These are phyloP conservation scores for Lentinula novae-zelandiae DNA, from an alignment of 1,284 basidiomycete genomes.

Conservation along the genomic window DNA sequence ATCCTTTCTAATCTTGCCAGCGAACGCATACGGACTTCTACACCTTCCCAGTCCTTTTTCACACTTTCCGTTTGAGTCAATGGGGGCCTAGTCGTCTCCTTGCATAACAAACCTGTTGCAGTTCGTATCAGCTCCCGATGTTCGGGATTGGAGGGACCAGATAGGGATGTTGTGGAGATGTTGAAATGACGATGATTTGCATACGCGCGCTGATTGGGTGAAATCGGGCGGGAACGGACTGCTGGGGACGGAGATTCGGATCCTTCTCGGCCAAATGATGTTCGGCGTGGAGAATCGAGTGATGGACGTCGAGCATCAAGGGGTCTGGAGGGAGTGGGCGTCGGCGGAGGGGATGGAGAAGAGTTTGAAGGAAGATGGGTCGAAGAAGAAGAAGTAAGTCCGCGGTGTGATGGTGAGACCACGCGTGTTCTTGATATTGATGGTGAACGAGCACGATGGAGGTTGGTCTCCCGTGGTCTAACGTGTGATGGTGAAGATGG, in stretches of 20 bases:
- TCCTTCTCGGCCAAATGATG: conserved; percentile 20
- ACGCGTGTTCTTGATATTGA: conserved; percentile 23
- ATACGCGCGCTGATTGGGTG: conserved; percentile 40
- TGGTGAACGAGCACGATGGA: conserved; percentile 35
- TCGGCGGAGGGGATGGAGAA: conserved; percentile 6
- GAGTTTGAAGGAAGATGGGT: conserved; percentile 30
- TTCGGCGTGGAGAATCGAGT: conserved; percentile 24
- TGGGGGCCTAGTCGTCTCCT: conserved; percentile 58
- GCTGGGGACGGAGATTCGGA: conserved; percentile 25
- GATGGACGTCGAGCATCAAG: conserved; percentile 26
- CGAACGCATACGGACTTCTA: conserved; percentile 60
- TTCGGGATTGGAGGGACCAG: conserved; percentile 42
- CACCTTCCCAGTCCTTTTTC: conserved; percentile 63
- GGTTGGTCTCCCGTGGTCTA: conserved; percentile 36
- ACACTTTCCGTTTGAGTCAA: conserved; percentile 42
- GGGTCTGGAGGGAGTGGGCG: conserved; percentile 24
- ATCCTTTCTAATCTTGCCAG: conserved; percentile 67
- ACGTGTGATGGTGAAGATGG: conserved; percentile 31
- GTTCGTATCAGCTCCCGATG: conserved; percentile 61
- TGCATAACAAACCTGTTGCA: conserved; percentile 59
- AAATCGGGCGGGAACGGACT: conserved; percentile 35
- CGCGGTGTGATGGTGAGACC: conserved; percentile 27
- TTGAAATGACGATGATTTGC: conserved; percentile 49
- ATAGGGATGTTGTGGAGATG: conserved; percentile 51
- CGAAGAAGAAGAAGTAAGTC: conserved; percentile 29